These are phyloP conservation scores for Stentor coeruleus DNA, from an alignment of 73 alveolate genomes.

Conservation along the genomic window DNA sequence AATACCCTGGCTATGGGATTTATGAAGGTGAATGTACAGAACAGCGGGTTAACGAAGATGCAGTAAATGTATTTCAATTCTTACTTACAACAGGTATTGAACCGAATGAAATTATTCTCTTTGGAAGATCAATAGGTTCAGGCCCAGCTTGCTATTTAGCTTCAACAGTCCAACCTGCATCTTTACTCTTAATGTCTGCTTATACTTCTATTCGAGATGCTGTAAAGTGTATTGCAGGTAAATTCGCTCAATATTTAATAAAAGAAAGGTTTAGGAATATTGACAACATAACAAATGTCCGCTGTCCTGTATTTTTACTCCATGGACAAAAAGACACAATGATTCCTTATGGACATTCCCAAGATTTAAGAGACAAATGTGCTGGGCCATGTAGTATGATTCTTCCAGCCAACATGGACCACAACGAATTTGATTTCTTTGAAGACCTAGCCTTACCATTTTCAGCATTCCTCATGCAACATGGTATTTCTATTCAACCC, in stretches of 20 bases:
- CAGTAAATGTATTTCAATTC: not conserved
- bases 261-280: slow-evolving; percentile 72
- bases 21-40: not conserved
- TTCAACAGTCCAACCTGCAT: slow-evolving; percentile 61
- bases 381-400: slow-evolving; percentile 73
- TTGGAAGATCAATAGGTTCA: slow-evolving; percentile 91
- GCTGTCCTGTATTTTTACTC: slow-evolving; percentile 88
- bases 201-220: slow-evolving; percentile 75
- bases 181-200: slow-evolving; percentile 71
- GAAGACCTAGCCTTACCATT: slow-evolving; percentile 39
- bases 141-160: slow-evolving; percentile 87
- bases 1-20: slow-evolving; percentile 22
- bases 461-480: not conserved
- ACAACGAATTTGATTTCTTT: slow-evolving; percentile 82
- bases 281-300: slow-evolving; percentile 63
- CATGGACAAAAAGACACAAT: slow-evolving; percentile 94
- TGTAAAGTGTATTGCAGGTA: slow-evolving; percentile 68
- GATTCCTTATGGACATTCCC: slow-evolving; percentile 83
- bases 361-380: slow-evolving; percentile 68
- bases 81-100: slow-evolving; percentile 1
- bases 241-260: slow-evolving; percentile 52
- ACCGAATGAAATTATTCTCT: slow-evolving; percentile 64
- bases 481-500: not conserved
- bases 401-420: slow-evolving; percentile 85
- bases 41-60: not conserved